Evolutionary conservation across 495 filamentous ascomycete genomes (phyloP).

Genomic region (Zalerion maritima): DNA sequence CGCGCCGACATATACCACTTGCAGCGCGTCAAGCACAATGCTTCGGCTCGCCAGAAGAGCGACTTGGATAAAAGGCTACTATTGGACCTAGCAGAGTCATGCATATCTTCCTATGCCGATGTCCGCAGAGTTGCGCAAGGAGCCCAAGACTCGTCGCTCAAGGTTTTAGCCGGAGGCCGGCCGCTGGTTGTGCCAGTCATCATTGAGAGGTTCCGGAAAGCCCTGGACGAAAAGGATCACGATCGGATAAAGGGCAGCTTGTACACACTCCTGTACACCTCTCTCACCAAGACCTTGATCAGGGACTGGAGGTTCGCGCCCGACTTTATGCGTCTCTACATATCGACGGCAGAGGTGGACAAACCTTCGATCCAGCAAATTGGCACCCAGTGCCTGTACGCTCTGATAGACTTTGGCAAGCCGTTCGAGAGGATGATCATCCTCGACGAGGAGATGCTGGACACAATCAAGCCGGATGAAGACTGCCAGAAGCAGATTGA

Average conservation of each 20-base stretch:
- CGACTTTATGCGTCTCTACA: slow-evolving; percentile 69
- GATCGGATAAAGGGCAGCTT: slow-evolving; percentile 87
- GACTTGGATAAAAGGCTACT: slow-evolving; percentile 72
- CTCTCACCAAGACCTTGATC: slow-evolving; percentile 71
- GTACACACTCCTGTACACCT: slow-evolving; percentile 78
- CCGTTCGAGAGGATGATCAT: slow-evolving; percentile 75
- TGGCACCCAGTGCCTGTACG: slow-evolving; percentile 62
- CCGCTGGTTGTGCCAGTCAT: slow-evolving; percentile 80
- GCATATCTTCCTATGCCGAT: slow-evolving; percentile 89
- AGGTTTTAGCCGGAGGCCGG: slow-evolving; percentile 71
- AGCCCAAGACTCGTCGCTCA: slow-evolving; percentile 87
- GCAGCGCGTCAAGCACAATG: slow-evolving; percentile 84
- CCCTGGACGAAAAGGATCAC: slow-evolving; percentile 69
- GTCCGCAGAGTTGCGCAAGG: slow-evolving; percentile 85
- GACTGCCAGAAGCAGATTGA: slow-evolving; percentile 48
- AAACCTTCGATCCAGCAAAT: slow-evolving; percentile 89
- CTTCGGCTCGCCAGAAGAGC: slow-evolving; percentile 68
- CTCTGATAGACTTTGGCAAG: slow-evolving; percentile 82
- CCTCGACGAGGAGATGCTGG: slow-evolving; percentile 55
- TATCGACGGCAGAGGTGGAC: slow-evolving; percentile 77
- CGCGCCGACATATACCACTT: slow-evolving; percentile 90
- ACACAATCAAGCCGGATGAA: slow-evolving; percentile 58
- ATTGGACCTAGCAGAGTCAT: slow-evolving; percentile 77
- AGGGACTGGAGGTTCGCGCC: slow-evolving; percentile 91
- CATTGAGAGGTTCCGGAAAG: slow-evolving; percentile 60